Conservation (phyloP, 2,329 filamentous ascomycete species). For the Berkeleyomyces rouxiae region DNA sequence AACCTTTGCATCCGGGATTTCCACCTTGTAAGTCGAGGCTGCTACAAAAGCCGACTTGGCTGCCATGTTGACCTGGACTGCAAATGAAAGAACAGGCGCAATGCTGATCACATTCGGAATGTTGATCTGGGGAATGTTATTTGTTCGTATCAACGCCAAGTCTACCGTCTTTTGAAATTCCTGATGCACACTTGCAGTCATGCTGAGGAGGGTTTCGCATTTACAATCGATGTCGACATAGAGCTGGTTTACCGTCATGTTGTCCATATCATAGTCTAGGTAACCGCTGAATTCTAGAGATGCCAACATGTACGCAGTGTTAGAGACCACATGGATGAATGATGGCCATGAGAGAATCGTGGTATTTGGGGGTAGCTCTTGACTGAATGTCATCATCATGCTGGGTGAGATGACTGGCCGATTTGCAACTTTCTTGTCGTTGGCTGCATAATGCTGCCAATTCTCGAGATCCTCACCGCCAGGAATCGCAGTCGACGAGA, state of each 20-base stretch:
- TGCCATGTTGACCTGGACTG: conserved; percentile 3
- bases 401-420: conserved; percentile 1
- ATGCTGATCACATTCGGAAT: conserved; percentile 9
- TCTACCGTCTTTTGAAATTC: not conserved
- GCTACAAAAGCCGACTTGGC: not conserved
- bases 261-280: conserved; percentile 8
- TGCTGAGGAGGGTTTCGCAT: conserved; percentile 1
- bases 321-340: conserved; percentile 5
- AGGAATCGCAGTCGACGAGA: not conserved
- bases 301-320: conserved; percentile 8
- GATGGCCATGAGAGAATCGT: conserved; percentile 3
- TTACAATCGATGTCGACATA: conserved; percentile 5
- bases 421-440: not conserved
- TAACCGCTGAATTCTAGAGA: conserved; percentile 2
- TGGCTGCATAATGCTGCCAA: not conserved
- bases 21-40: not conserved
- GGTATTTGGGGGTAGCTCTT: conserved; percentile 5
- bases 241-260: conserved; percentile 2
- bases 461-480: not conserved
- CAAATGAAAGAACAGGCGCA: conserved; percentile 2
- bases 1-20: conserved; percentile 1
- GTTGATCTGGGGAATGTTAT: not conserved
- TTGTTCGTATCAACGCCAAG: not conserved
- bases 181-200: not conserved
- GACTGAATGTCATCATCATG: not conserved